Evolutionary conservation across 192 early-diverging fungal genomes (phyloP).

Genomic region (Gigaspora rosea): DNA sequence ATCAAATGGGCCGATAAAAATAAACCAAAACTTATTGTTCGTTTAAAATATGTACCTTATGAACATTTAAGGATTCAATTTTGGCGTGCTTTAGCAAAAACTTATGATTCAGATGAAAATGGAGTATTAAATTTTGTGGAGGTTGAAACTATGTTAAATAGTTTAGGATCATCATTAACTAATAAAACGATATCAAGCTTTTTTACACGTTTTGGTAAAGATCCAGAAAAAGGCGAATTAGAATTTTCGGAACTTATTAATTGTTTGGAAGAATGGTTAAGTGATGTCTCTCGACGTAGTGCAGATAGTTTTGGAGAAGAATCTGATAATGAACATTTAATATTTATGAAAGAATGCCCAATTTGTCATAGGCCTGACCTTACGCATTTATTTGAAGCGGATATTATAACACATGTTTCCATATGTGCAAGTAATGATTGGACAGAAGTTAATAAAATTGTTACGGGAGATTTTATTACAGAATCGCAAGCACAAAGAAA

Average conservation of each 20-base stretch:
- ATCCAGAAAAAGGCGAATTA: constrained; percentile 59
- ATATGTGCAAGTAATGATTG: constrained; percentile 71
- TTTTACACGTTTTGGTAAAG: constrained; percentile 48
- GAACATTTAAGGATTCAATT: constrained; percentile 65
- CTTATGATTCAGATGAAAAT: constrained; percentile 65
- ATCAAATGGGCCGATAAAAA: constrained; percentile 40
- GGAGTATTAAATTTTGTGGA: constrained; percentile 60
- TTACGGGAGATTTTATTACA: constrained; percentile 77
- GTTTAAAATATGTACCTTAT: constrained; percentile 69
- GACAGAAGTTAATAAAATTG: constrained; percentile 66
- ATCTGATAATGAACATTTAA: constrained; percentile 57
- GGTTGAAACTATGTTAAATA: constrained; percentile 71
- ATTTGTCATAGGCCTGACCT: constrained; percentile 66
- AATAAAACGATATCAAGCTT: constrained; percentile 65
- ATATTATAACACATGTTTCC: constrained; percentile 76
- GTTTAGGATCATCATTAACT: constrained; percentile 65
- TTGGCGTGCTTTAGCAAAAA: constrained; percentile 63
- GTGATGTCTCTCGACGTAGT: constrained; percentile 17
- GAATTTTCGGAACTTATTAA: constrained; percentile 63
- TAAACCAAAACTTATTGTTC: constrained; percentile 53
- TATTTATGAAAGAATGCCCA: constrained; percentile 67
- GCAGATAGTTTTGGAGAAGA: constrained; percentile 41
- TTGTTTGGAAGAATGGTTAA: constrained; percentile 56
- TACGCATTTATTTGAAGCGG: constrained; percentile 56
- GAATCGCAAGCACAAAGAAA: constrained; percentile 73